Evolutionary conservation across 306 rosid genomes (phyloP).

Genomic region (Parietaria judaica): DNA sequence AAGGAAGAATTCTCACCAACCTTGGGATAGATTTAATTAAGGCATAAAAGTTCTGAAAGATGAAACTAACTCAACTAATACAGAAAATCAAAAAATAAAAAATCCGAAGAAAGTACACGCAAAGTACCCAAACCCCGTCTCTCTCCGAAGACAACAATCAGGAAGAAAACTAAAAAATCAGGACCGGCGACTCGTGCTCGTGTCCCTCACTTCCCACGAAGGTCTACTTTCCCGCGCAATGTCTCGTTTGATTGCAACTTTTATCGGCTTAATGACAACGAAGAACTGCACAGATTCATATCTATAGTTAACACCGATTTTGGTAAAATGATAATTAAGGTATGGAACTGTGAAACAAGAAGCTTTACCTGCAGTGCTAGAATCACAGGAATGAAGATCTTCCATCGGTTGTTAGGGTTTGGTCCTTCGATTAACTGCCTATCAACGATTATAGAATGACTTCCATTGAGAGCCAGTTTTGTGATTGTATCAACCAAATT

Average conservation of each 20-base stretch:
- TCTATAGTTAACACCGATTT: too few species aligned
- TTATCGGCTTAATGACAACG: slow-evolving; percentile 58
- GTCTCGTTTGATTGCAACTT: slow-evolving; percentile 50
- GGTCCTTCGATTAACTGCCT: slow-evolving; percentile 87
- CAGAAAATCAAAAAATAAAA: too few species aligned
- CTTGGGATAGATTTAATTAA: too few species aligned
- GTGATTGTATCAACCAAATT: slow-evolving; percentile 67
- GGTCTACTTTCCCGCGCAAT: slow-evolving; percentile 53
- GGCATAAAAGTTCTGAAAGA: too few species aligned
- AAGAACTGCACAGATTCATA: slow-evolving; percentile 46
- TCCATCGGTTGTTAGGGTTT: slow-evolving; percentile 75
- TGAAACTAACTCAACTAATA: too few species aligned
- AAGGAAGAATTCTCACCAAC: too few species aligned
- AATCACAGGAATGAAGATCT: slow-evolving; percentile 69
- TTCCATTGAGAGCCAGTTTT: slow-evolving; percentile 47
- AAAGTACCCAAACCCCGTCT: too few species aligned
- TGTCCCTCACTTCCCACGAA: slow-evolving; percentile 68
- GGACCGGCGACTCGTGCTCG: slow-evolving; percentile 20
- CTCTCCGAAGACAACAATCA: neutral
- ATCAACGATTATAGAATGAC: slow-evolving; percentile 59
- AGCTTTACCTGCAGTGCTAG: slow-evolving; percentile 60
- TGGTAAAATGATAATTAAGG: too few species aligned
- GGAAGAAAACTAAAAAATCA: slow-evolving; percentile 19
- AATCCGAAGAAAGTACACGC: too few species aligned
- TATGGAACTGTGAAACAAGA: slow-evolving; percentile 2